A percentile compares a stretch with the other conserved stretches of the same genome.
phyloP scores from a whole-genome alignment of 306 rosid species.

The Ochetophila trinervis region DNA sequence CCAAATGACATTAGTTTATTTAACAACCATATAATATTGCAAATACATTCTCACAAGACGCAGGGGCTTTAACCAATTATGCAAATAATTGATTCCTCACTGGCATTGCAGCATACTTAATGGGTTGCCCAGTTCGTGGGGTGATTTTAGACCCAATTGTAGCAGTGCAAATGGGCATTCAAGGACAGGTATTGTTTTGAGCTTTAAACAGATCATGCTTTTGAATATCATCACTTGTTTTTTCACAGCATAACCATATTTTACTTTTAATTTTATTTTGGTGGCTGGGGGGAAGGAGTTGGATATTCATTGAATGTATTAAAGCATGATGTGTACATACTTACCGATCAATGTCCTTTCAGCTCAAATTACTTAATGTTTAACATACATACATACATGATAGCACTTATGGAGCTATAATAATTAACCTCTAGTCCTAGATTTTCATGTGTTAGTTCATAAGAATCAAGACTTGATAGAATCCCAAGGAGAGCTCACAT shows the following conservation, averaged over 20 bases:
- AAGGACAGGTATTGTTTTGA: conserved; percentile 71
- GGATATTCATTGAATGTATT: too few relatives aligned
- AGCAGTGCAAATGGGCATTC: conserved; percentile 97
- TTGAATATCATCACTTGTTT: background rate
- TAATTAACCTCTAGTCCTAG: background rate
- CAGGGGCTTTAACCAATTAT: background rate
- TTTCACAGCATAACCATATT: too few relatives aligned
- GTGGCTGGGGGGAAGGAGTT: too few relatives aligned
- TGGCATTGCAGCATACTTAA: conserved; percentile 67
- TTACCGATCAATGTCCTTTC: too few relatives aligned
- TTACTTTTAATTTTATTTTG: too few relatives aligned
- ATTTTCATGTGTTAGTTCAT: conserved; percentile 4
- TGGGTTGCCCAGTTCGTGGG: conserved; percentile 98
- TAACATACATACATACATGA: too few relatives aligned
- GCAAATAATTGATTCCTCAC: conserved; percentile 1
- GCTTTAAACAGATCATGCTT: background rate
- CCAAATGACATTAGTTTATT: conserved; percentile 14
- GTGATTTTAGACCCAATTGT: conserved; percentile 90
- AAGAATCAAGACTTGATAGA: background rate
- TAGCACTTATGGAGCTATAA: too few relatives aligned
- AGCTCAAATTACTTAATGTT: too few relatives aligned
- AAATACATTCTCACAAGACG: conserved; percentile 17
- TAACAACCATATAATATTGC: conserved; percentile 7
- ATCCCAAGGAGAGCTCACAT: conserved; percentile 21
- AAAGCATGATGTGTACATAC: too few relatives aligned